Percentiles rank a stretch among this genome's conserved stretches.
Evolutionary conservation across 805 yeast genomes (phyloP).

Genomic region (Nakazawaea siamensis): DNA sequence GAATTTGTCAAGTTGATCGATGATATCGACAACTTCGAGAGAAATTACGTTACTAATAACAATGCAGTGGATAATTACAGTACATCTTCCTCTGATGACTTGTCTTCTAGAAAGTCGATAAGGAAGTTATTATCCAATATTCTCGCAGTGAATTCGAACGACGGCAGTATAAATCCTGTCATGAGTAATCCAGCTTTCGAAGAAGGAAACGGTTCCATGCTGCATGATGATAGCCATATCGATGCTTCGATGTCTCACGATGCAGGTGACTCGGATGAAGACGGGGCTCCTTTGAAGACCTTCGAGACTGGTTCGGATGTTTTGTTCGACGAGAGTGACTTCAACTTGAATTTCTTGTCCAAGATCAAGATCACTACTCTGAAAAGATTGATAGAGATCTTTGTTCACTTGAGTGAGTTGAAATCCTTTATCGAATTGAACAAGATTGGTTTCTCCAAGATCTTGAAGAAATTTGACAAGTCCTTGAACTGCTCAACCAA

Average conservation of each 20-base stretch:
- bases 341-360: conserved; percentile 28
- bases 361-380: conserved; percentile 58
- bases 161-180: background rate
- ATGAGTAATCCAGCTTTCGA: no score
- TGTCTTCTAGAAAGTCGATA: conserved; percentile 10
- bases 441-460: conserved; percentile 82
- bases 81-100: conserved; percentile 16
- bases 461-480: conserved; percentile 88
- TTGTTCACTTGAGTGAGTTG: conserved; percentile 72
- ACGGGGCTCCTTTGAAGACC: conserved; percentile 7
- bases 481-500: conserved; percentile 56
- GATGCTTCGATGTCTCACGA: conserved; percentile 2
- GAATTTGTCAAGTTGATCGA: conserved; percentile 48
- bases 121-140: conserved; percentile 8
- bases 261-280: conserved; percentile 8
- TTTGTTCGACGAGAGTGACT: conserved; percentile 27
- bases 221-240: background rate
- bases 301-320: conserved; percentile 11
- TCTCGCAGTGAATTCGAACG: conserved; percentile 4
- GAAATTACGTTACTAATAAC: conserved; percentile 16
- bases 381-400: conserved; percentile 55
- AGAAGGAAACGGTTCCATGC: background rate
- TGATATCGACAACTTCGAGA: conserved; percentile 59
- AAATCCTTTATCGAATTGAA: conserved; percentile 79
- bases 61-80: conserved; percentile 13